Conservation (phyloP, 148 eudicot genomes). For the Cornus kousa region DNA sequence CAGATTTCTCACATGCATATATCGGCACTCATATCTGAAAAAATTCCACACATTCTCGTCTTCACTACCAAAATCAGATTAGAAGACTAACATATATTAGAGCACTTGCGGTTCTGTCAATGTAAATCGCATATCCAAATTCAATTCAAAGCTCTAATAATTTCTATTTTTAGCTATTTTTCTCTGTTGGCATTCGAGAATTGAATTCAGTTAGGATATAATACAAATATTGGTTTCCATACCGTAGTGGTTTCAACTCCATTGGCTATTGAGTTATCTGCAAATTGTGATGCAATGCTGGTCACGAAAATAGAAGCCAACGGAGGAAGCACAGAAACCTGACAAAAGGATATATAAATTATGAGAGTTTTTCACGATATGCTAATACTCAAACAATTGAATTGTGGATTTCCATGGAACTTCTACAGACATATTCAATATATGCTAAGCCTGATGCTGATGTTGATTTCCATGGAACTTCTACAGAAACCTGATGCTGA, state of each 20-base stretch:
- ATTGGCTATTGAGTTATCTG: slow-evolving; percentile 68
- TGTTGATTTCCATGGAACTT: background rate
- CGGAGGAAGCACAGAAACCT: slow-evolving; percentile 97
- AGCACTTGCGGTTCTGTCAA: background rate
- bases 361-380: background rate
- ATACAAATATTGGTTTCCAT: slow-evolving; percentile 16
- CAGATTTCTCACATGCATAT: no score
- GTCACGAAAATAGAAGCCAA: slow-evolving; percentile 86
- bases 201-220: background rate
- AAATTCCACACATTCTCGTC: background rate
- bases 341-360: slow-evolving; percentile 11
- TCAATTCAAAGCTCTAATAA: no score
- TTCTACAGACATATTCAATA: background rate
- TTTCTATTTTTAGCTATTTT: background rate
- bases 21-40: no score
- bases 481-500: background rate
- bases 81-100: background rate
- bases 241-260: slow-evolving; percentile 90
- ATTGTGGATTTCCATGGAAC: background rate
- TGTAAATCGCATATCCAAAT: background rate
- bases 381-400: background rate
- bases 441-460: background rate
- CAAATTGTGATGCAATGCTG: slow-evolving; percentile 80
- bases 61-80: background rate
- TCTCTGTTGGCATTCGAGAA: background rate